phyloP scores from a whole-genome alignment of 2,329 filamentous ascomycete genomes.

The Botrytis fabae region DNA sequence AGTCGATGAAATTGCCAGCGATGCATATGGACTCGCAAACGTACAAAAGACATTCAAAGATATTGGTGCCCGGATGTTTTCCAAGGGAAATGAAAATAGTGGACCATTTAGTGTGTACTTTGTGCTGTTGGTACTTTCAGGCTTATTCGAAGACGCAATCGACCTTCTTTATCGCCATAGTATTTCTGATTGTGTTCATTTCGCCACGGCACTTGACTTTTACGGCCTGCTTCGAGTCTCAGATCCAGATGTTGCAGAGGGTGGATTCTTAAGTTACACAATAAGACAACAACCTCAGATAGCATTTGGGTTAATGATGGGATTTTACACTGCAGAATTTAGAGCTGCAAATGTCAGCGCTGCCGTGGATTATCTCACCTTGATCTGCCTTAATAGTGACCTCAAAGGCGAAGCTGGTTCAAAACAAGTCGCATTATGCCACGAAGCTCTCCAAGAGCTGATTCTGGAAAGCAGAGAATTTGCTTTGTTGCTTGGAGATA shows the following conservation, averaged over 20 bases:
- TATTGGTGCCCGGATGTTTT: conserved; percentile 89
- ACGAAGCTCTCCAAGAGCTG: conserved; percentile 89
- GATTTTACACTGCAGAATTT: conserved; percentile 95
- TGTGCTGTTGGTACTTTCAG: conserved; percentile 84
- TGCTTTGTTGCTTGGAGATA: conserved; percentile 88
- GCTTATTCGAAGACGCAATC: conserved; percentile 92
- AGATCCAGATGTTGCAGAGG: conserved; percentile 72
- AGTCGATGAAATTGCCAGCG: conserved; percentile 63
- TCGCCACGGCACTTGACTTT: conserved; percentile 83
- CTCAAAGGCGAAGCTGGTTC: conserved; percentile 71
- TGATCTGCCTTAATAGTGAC: conserved; percentile 91
- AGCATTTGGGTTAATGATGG: conserved; percentile 91
- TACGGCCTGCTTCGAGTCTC: conserved; percentile 88
- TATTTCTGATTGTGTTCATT: conserved; percentile 92
- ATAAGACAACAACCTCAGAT: conserved; percentile 75
- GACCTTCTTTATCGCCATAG: conserved; percentile 89
- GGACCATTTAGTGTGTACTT: conserved; percentile 89
- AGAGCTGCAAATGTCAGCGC: conserved; percentile 84
- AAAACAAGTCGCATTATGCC: conserved; percentile 78
- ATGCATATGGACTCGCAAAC: conserved; percentile 64
- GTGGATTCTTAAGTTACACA: conserved; percentile 67
- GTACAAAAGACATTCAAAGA: conserved; percentile 81
- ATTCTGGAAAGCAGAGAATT: conserved; percentile 97
- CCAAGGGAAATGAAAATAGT: conserved; percentile 69
- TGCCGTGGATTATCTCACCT: conserved; percentile 86